These are phyloP conservation scores for Colletotrichum sp. DNA, from an alignment of 2,329 filamentous ascomycete species.

Conservation along the genomic window DNA sequence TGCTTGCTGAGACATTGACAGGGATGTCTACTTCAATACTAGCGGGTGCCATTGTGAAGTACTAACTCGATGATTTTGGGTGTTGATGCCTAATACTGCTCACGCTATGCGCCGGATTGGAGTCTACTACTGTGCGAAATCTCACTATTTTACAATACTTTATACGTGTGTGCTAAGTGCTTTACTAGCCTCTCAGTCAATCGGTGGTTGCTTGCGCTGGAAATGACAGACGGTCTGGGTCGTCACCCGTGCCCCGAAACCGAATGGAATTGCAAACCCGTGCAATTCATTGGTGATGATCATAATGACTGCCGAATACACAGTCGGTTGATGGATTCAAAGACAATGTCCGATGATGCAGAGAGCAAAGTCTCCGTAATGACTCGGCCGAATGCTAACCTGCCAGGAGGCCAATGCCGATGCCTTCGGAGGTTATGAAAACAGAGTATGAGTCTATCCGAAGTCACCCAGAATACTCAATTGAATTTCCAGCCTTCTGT, in stretches of 20 bases:
- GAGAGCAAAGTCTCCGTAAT: background rate
- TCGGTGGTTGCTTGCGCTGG: background rate
- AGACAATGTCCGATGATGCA: background rate
- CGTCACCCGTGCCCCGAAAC: background rate
- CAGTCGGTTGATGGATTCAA: background rate
- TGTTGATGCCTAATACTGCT: background rate
- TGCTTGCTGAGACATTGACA: background rate
- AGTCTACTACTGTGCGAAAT: rapidly evolving
- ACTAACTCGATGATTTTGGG: background rate
- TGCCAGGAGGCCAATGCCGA: background rate
- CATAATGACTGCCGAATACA: background rate
- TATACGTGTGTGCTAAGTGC: background rate
- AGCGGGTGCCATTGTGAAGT: background rate
- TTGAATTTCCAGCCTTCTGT: rapidly evolving
- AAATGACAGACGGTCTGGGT: background rate
- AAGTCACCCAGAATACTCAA: rapidly evolving
- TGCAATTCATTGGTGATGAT: background rate
- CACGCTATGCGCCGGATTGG: background rate
- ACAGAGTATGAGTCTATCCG: background rate
- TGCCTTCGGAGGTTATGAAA: background rate
- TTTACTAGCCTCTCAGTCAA: background rate
- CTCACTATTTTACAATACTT: background rate
- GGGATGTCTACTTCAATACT: constrained; percentile 23
- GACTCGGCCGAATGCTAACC: background rate
- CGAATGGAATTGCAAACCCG: background rate